These are phyloP conservation scores for Phytophthora parvispora DNA, from an alignment of 352 stramenopile genomes.

Conservation along the genomic window DNA sequence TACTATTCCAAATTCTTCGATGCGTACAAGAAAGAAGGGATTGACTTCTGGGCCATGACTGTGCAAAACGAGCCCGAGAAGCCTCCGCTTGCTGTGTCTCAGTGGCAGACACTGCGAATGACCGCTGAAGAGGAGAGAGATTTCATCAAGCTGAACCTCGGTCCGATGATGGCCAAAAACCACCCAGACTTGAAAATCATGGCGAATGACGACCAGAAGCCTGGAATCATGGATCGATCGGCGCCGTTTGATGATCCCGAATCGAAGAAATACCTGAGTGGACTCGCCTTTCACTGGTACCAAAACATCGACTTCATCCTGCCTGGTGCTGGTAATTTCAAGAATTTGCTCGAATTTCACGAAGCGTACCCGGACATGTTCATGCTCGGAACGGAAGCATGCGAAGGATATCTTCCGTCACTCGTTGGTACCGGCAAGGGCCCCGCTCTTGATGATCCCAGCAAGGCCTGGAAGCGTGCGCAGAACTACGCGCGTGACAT, in stretches of 20 bases:
- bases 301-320: constrained; percentile 56
- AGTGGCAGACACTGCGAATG: constrained; percentile 67
- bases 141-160: constrained; percentile 85
- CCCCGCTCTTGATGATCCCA: constrained; percentile 20
- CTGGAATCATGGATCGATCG: constrained; percentile 43
- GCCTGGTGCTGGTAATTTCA: constrained; percentile 47
- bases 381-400: constrained; percentile 84
- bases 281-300: constrained; percentile 91
- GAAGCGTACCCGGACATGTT: constrained; percentile 67
- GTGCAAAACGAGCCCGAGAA: constrained; percentile 87
- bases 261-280: constrained; percentile 70
- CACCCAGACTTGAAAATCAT: constrained; percentile 87
- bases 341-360: constrained; percentile 52
- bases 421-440: constrained; percentile 44
- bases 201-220: constrained; percentile 85
- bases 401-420: constrained; percentile 62
- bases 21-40: constrained; percentile 49
- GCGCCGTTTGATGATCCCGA: constrained; percentile 52
- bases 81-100: constrained; percentile 33
- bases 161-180: constrained; percentile 63
- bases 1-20: constrained; percentile 22
- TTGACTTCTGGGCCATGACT: constrained; percentile 83
- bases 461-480: constrained; percentile 57
- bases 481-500: constrained; percentile 82
- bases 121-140: constrained; percentile 50